Percentiles rank a stretch among this genome's conserved stretches.
Conservation (phyloP, 352 stramenopile genomes). For the Phytophthora sp. region DNA sequence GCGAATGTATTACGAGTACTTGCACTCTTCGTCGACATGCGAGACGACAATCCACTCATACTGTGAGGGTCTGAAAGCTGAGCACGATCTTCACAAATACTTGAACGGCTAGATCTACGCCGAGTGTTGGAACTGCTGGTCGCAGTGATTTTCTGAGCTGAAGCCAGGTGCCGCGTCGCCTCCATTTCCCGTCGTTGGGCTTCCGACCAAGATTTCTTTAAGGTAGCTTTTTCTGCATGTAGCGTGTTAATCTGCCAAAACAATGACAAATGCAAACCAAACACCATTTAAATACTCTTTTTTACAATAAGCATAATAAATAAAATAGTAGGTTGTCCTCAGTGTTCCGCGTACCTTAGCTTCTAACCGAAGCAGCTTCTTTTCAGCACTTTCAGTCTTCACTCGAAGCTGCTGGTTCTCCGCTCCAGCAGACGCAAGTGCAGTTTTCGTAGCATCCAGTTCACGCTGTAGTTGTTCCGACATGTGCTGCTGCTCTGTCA, state of each 20-base stretch:
- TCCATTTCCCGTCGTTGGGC: constrained; percentile 58
- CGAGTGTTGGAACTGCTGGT: not conserved
- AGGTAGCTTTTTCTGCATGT: constrained; percentile 43
- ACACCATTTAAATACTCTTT: no score
- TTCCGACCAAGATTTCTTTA: constrained; percentile 39
- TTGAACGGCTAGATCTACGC: not conserved
- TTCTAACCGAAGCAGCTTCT: constrained; percentile 53
- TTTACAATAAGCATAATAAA: not conserved
- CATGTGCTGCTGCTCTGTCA: constrained; percentile 44
- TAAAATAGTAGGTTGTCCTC: not conserved
- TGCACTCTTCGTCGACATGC: not conserved
- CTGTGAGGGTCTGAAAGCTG: not conserved
- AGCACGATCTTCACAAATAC: not conserved
- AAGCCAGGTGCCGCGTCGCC: constrained; percentile 45
- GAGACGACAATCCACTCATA: not conserved
- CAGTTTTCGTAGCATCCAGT: constrained; percentile 37
- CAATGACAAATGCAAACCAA: not conserved
- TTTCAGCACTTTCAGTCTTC: constrained; percentile 37
- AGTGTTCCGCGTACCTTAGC: constrained; percentile 39
- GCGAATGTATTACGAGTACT: not conserved
- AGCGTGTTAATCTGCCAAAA: constrained; percentile 57
- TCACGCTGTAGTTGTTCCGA: constrained; percentile 39
- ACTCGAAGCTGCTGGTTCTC: constrained; percentile 45
- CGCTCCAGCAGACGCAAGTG: constrained; percentile 30
- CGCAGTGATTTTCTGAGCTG: constrained; percentile 24